phyloP scores from a whole-genome alignment of 176 grass and related monocot genomes.

The Aechmea fasciata region DNA sequence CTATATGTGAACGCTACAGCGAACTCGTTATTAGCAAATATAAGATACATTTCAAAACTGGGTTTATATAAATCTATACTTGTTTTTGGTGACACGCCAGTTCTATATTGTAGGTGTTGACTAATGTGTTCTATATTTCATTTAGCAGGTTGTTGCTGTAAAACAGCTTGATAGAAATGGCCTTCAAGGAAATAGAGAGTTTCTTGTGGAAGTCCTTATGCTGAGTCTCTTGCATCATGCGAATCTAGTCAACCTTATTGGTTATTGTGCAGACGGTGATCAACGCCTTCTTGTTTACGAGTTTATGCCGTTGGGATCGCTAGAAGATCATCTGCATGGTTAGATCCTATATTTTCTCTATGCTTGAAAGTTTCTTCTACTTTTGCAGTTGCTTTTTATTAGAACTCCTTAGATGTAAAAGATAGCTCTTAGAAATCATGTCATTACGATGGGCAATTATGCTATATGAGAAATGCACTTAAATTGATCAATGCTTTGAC shows the following conservation, averaged over 20 bases:
- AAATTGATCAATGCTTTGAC: not conserved
- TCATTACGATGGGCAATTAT: not conserved
- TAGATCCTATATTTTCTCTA: conserved; percentile 2
- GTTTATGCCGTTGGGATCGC: conserved; percentile 78
- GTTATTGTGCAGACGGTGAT: conserved; percentile 92
- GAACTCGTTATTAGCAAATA: not conserved
- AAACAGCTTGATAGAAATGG: conserved; percentile 93
- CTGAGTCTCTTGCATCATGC: conserved; percentile 86
- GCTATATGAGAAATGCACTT: not conserved
- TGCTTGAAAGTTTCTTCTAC: not conserved
- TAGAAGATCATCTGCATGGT: conserved; percentile 96
- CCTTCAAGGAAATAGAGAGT: conserved; percentile 94
- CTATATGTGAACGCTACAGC: not conserved
- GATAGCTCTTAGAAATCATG: not conserved
- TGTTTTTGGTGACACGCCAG: not conserved
- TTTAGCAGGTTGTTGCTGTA: conserved; percentile 68
- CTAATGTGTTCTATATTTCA: conserved; percentile 1
- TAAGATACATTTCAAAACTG: too few relatives aligned
- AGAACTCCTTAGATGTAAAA: not conserved
- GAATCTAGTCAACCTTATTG: conserved; percentile 94
- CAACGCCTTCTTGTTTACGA: conserved; percentile 96
- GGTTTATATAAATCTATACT: too few relatives aligned
- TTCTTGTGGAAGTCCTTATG: conserved; percentile 99
- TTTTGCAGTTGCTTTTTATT: not conserved
- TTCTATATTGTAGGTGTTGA: not conserved